Evolutionary conservation across 2,329 filamentous ascomycete species (phyloP).

Genomic region (Penicillium oxalicum): DNA sequence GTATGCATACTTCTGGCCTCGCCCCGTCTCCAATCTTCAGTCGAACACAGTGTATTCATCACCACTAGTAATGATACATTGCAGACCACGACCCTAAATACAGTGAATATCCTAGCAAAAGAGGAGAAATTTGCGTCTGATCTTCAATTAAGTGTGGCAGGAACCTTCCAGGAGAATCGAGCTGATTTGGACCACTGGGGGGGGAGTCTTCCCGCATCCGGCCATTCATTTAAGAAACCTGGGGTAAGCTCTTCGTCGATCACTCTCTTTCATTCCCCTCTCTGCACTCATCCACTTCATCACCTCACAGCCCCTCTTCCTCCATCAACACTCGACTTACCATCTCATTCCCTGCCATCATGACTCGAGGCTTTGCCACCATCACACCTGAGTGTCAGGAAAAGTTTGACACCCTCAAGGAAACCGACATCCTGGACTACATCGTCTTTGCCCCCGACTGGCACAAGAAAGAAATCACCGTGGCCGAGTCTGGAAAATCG

Average conservation of each 20-base stretch:
- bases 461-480: slow-evolving; percentile 17
- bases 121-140: too few species aligned
- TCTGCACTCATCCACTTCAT: neutral
- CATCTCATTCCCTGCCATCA: slow-evolving; percentile 1
- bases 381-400: slow-evolving; percentile 16
- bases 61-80: too few species aligned
- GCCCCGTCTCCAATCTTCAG: too few species aligned
- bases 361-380: slow-evolving; percentile 17
- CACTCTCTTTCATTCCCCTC: neutral
- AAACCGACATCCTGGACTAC: slow-evolving; percentile 14
- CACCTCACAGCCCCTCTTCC: neutral
- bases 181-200: too few species aligned
- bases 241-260: slow-evolving; percentile 1
- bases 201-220: neutral
- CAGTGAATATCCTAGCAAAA: too few species aligned
- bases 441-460: slow-evolving; percentile 16
- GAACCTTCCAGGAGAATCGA: too few species aligned
- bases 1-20: too few species aligned
- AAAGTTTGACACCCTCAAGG: slow-evolving; percentile 16
- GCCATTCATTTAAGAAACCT: neutral
- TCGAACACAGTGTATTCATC: too few species aligned
- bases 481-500: slow-evolving; percentile 15
- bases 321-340: neutral
- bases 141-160: too few species aligned
- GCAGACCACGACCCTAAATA: too few species aligned